Evolutionary conservation across 805 yeast genomes (phyloP), one percentile per base, ranked within the genome.

Genomic region (Candida coleopterorum): DNA sequence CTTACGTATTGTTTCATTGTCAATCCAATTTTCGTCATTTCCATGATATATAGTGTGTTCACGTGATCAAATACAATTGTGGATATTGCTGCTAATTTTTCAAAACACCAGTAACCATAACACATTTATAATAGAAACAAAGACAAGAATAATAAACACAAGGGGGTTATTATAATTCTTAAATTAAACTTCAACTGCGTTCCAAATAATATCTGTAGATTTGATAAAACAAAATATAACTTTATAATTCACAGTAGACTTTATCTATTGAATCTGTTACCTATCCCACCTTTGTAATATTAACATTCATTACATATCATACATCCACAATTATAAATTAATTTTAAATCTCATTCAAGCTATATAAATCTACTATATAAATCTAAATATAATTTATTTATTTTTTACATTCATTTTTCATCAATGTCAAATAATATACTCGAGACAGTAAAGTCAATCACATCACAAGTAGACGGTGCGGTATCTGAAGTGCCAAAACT

Each of bases 401-500:
- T 20, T 20, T 20, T 20, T 6, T 20, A 20, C 6, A 6, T 7
- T 23, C 8, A 9, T 7, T 23, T 29, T 18, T 20, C 26, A 21
- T 21, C 22, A 10, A 44, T 44, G 47, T 38, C 47, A 18, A 33
- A 42, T 18, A 23, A 23, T 23, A 14, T 42, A 11, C 32, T 42
- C 9, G 32, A 39, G 6, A 39, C 32, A 8, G 39, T 42, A 3
- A 36, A 29, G 23, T 35, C 41, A 1, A 27, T 37, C 5, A 29
- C 39, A 15, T 37, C 43, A 3, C 35, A 41, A 9, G n/a, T n/a
- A n/a, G 35, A 34, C 21, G 35, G 29, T 12, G 45, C 48, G 4
- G 47, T 46, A 30, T 53, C 59, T 9, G 42, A 42, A 25, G 48
- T 56, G 2, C 60, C 58, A 17, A 44, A 49, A 15, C 37, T 52